phyloP scores from a whole-genome alignment of 139 green algal species.

The Gonium pectorale region DNA sequence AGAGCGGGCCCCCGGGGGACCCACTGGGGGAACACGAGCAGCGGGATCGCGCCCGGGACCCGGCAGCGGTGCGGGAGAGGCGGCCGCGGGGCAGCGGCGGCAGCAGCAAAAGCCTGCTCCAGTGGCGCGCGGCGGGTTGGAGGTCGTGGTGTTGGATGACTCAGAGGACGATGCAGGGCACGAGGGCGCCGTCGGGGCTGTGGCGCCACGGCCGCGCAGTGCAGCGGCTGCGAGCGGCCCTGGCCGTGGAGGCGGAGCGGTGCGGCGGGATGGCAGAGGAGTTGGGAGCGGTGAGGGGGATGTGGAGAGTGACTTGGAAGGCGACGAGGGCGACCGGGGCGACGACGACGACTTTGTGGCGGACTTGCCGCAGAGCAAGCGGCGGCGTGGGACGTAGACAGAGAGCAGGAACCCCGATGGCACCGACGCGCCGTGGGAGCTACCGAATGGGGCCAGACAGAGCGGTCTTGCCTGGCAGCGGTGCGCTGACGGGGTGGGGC shows the following conservation, averaged over 20 bases:
- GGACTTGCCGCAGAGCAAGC: constrained; percentile 8
- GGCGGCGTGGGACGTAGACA: too few species aligned
- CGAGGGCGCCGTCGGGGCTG: neutral
- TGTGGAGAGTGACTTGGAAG: neutral
- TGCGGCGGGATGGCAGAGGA: neutral
- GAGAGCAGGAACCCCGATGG: too few species aligned
- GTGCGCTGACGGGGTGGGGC: too few species aligned
- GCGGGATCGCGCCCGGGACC: neutral
- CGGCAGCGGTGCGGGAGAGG: neutral
- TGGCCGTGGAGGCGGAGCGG: too few species aligned
- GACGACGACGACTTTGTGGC: constrained; percentile 15
- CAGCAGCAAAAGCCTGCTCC: neutral
- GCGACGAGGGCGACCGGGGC: neutral
- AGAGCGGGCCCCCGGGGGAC: neutral
- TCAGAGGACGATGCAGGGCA: neutral
- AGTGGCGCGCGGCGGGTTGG: neutral
- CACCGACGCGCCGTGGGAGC: too few species aligned
- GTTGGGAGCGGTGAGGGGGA: neutral
- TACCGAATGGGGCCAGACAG: too few species aligned
- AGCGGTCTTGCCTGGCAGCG: too few species aligned
- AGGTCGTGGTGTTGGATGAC: neutral
- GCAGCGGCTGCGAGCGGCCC: neutral
- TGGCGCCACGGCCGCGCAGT: neutral
- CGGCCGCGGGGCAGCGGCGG: neutral
- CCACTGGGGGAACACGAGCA: neutral